These are phyloP conservation scores for Penicillium paradoxum DNA, from an alignment of 495 filamentous ascomycete genomes.

Conservation along the genomic window DNA sequence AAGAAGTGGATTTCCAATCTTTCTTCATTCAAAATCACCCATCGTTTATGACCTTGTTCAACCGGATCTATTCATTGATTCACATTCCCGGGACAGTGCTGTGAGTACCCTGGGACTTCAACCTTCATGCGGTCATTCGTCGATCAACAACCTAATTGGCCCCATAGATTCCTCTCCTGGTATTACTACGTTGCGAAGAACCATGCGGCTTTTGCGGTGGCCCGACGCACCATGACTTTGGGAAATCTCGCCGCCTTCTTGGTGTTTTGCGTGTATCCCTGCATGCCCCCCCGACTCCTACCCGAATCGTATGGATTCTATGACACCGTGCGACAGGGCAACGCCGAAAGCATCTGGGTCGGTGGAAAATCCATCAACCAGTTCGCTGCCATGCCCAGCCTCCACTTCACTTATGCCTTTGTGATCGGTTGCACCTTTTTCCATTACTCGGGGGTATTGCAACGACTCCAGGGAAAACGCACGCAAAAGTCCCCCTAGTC, in stretches of 20 bases:
- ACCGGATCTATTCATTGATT: constrained; percentile 58
- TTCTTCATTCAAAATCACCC: constrained; percentile 58
- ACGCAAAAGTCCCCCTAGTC: constrained; percentile 31
- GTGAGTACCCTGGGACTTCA: constrained; percentile 31
- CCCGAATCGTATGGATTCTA: constrained; percentile 57
- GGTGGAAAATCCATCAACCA: constrained; percentile 53
- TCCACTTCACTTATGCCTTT: constrained; percentile 58
- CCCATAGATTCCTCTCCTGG: constrained; percentile 56
- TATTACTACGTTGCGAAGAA: constrained; percentile 58
- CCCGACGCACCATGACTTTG: constrained; percentile 58
- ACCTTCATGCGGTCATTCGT: neutral
- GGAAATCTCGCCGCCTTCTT: constrained; percentile 58
- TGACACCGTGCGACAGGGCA: constrained; percentile 58
- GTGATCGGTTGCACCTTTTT: constrained; percentile 55
- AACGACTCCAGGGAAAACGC: constrained; percentile 35
- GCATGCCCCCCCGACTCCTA: constrained; percentile 60
- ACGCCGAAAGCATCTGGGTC: constrained; percentile 58
- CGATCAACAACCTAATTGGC: neutral
- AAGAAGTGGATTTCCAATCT: constrained; percentile 51
- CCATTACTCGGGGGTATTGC: constrained; percentile 54
- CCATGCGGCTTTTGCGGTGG: constrained; percentile 50
- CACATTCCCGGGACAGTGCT: constrained; percentile 64
- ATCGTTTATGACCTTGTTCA: constrained; percentile 52
- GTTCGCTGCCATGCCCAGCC: constrained; percentile 54
- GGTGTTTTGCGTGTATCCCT: constrained; percentile 59